phyloP scores from a whole-genome alignment of 2,329 filamentous ascomycete genomes.

The Emydomyces testavorans region DNA sequence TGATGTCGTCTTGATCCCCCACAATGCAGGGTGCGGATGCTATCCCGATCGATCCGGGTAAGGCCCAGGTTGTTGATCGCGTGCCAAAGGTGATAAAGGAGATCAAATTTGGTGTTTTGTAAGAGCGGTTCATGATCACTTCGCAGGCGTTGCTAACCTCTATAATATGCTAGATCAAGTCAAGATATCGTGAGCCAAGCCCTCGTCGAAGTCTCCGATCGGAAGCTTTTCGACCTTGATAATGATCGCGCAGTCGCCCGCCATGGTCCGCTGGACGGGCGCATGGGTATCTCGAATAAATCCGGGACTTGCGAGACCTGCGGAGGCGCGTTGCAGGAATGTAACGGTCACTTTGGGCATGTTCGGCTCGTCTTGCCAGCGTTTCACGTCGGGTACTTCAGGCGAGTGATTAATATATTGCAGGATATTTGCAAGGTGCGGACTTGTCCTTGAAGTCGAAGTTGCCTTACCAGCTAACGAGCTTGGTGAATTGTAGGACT shows the following conservation, averaged over 20 bases:
- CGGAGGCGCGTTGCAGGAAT: slow-evolving; percentile 65
- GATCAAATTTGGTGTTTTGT: slow-evolving; percentile 90
- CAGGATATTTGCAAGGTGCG: slow-evolving; percentile 83
- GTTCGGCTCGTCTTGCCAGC: slow-evolving; percentile 80
- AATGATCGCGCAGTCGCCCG: slow-evolving; percentile 62
- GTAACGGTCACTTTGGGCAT: slow-evolving; percentile 92
- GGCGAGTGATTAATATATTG: slow-evolving; percentile 80
- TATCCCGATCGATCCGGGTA: slow-evolving; percentile 43
- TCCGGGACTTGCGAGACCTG: slow-evolving; percentile 70
- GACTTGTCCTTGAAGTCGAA: neutral
- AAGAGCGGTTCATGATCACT: slow-evolving; percentile 24
- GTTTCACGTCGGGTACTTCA: slow-evolving; percentile 93
- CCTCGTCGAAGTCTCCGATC: slow-evolving; percentile 87
- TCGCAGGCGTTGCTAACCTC: neutral
- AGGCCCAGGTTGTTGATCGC: slow-evolving; percentile 82
- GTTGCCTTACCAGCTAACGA: neutral
- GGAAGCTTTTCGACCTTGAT: slow-evolving; percentile 82
- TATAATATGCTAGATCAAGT: slow-evolving; percentile 51
- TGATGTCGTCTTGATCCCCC: slow-evolving; percentile 1
- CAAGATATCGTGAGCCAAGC: slow-evolving; percentile 93
- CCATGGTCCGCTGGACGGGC: slow-evolving; percentile 77
- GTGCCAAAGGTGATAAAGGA: slow-evolving; percentile 85
- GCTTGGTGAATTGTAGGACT: slow-evolving; percentile 45
- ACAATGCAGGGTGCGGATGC: slow-evolving; percentile 33
- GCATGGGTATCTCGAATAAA: slow-evolving; percentile 83